Base-by-base conservation (phyloP, 164 flowering plant genomes). In the Cinnamomum chago region DNA sequence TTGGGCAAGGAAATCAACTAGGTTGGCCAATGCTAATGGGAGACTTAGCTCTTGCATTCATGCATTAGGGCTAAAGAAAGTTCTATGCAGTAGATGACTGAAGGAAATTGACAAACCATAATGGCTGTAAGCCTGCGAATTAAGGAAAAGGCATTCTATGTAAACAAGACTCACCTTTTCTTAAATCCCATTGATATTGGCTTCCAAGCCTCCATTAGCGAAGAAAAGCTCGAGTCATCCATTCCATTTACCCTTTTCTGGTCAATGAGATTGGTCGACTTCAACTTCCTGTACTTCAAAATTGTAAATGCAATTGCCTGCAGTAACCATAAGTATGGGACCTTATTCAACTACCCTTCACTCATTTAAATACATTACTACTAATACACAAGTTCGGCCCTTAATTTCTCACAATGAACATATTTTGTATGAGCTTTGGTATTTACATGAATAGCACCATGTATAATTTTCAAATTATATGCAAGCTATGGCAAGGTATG, bases 171-270 rank as follows among this genome's bases (percentile, higher is more conserved):
- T 35, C 70, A 96, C 98, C 95, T 92, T 87, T 79, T 86, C 83
- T 94, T 94, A 84, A 85, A 83, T 70, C 98, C 99, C 90, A 92
- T 83, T n/a, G 97, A 94, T 12, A 94, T 71, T 65, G 98, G 99
- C 79, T 86, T 90, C 99, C 98, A 94, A 72, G 95, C 97, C 76
- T 91, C 93, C 81, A 91, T 75, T 76, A 96, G 93, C 68, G 89
- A 64, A 62, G 89, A 72, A 27, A 86, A 77, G 66, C 78, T 72
- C 72, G 72, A 75, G 58, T 40, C 60, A 33, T 78, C 79, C 9
- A 11, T 33, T 69, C 64, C 76, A 72, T 66, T 58, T 27, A 73
- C 30, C 25, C n/a, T 62, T 51, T 47, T 79, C 68, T 67, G 73
- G 66, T 76, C 73, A 67, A 79, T 72, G 28, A 77, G 58, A 76